phyloP scores from a whole-genome alignment of 2,329 filamentous ascomycete genomes.

The Cercospora sojina region DNA sequence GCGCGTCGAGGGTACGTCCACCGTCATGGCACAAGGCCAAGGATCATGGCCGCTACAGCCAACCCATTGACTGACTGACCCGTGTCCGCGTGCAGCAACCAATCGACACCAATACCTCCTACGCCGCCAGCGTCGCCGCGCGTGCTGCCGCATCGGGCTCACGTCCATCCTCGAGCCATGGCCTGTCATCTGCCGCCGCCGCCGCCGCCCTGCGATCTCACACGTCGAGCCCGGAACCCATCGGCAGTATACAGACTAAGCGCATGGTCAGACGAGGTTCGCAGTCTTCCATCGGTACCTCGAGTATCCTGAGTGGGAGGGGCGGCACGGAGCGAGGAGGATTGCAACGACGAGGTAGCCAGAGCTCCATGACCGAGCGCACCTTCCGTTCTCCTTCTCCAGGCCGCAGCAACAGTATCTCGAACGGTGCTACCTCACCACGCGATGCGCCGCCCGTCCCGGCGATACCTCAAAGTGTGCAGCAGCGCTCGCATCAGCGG shows the following conservation, averaged over 20 bases:
- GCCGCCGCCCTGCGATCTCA: constrained; percentile 79
- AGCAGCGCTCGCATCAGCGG: constrained; percentile 40
- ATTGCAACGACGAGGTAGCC: constrained; percentile 67
- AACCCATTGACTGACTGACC: constrained; percentile 12
- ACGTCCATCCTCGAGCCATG: constrained; percentile 61
- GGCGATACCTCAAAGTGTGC: constrained; percentile 52
- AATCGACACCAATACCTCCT: constrained; percentile 14
- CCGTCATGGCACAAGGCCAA: not conserved
- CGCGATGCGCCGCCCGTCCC: constrained; percentile 69
- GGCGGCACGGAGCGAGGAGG: constrained; percentile 39
- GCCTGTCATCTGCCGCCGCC: constrained; percentile 80
- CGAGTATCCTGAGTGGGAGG: constrained; percentile 36
- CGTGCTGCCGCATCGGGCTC: constrained; percentile 72
- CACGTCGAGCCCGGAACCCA: constrained; percentile 73
- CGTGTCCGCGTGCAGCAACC: constrained; percentile 5
- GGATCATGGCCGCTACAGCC: not conserved
- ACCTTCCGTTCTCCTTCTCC: constrained; percentile 79
- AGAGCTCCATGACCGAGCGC: constrained; percentile 81
- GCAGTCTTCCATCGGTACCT: constrained; percentile 63
- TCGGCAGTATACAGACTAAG: constrained; percentile 83
- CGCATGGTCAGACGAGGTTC: constrained; percentile 75
- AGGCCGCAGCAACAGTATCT: constrained; percentile 43
- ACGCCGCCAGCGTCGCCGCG: constrained; percentile 71
- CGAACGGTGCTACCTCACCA: constrained; percentile 29
- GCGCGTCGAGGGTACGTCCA: constrained; percentile 19